Base-by-base conservation (phyloP, 495 filamentous ascomycete genomes). In the Tuber indicum region DNA sequence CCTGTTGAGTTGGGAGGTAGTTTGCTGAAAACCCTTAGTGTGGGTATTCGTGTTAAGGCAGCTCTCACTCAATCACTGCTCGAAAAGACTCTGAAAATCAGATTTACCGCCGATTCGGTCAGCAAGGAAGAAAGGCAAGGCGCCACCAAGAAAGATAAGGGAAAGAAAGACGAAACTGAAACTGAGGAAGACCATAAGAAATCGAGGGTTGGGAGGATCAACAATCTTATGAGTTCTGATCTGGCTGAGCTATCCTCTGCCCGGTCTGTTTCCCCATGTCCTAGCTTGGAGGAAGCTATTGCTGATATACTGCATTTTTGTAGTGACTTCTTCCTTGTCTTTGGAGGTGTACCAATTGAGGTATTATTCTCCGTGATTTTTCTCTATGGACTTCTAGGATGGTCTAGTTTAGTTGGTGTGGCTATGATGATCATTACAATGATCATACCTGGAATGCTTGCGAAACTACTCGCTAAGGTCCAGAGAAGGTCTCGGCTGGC, bases 361-460 rank as follows among this genome's bases (percentile, higher is more conserved):
- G 75, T 83, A 32, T 74, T 83, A 12, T 75, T 83, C 44, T 71
- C 81, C 21, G 72, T 83, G 45, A 32, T 83, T 16, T 83, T 83
- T 74, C 81, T 83, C 45, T 83, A 83, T 58, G 77, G 78, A 36
- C 75, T 83, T 36, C 81, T 83, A 23, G 81, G 81, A 8, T 83
- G 81, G 81, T 80, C 81, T 23, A 83, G 81, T 77, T 43, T 83
- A 16, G 81, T 83, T 52, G 81, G 81, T 1, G 75, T 83, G 17
- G 69, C 78, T 10, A 79, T 83, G 81, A 83, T 83, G 81, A 23
- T 82, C 21, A 49, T 75, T 10, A 82, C 80, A 16, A 82, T 82
- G 66, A 36, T 79, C 23, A 45, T 82, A 39, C 80, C 80, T 6
- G 72, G 81, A 9, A 41, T 82, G 7, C 74, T 82, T 45, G 80